These are phyloP conservation scores for Epichloe sibirici DNA, from an alignment of 2,329 filamentous ascomycete genomes.

Conservation along the genomic window DNA sequence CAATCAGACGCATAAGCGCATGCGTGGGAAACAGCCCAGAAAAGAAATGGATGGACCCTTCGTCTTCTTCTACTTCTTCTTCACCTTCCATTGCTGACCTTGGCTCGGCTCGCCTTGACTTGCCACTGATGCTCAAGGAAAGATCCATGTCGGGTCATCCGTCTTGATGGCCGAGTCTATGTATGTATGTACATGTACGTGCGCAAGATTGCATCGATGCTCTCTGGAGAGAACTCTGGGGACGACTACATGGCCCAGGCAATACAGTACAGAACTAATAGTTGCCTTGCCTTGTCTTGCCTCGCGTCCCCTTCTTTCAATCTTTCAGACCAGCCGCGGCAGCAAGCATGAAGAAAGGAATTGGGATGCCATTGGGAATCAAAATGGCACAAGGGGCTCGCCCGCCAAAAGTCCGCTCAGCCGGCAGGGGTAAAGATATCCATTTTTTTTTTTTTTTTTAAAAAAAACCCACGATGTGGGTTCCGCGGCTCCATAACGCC, in stretches of 20 bases:
- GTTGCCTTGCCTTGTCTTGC: too few species aligned
- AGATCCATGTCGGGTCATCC: background rate
- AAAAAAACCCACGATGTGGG: slow-evolving; percentile 9
- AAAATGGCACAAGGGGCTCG: background rate
- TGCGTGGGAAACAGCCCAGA: background rate
- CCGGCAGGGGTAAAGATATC: background rate
- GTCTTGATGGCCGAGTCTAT: background rate
- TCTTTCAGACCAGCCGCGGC: too few species aligned
- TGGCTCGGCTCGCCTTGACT: background rate
- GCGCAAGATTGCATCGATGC: too few species aligned
- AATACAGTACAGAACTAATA: too few species aligned
- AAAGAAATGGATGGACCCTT: background rate
- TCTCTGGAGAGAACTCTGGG: too few species aligned
- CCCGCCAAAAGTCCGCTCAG: too few species aligned
- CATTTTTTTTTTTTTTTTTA: background rate
- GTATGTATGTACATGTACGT: too few species aligned
- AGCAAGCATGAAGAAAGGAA: too few species aligned
- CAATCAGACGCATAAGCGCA: background rate
- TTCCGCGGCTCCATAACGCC: slow-evolving; percentile 5
- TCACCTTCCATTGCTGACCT: background rate
- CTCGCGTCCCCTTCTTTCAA: too few species aligned
- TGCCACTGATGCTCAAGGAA: background rate
- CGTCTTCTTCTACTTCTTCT: background rate
- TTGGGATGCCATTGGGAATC: too few species aligned
- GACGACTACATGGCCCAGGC: too few species aligned